These are phyloP conservation scores for Coemansia sp. DNA, from an alignment of 192 early-diverging fungal species.

Conservation along the genomic window DNA sequence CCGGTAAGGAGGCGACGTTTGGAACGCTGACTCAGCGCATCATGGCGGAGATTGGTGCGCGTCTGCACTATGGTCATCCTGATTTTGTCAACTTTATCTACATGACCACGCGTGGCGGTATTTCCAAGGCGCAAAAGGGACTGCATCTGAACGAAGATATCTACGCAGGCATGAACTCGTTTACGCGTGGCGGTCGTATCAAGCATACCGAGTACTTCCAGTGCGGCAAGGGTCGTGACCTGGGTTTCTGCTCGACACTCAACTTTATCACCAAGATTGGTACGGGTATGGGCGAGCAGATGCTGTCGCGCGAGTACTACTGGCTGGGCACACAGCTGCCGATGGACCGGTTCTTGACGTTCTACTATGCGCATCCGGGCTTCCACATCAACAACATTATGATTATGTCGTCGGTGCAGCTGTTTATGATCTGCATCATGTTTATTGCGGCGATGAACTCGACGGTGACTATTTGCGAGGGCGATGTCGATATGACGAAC, in stretches of 20 bases:
- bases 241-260: constrained; percentile 85
- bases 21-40: constrained; percentile 83
- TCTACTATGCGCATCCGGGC: constrained; percentile 86
- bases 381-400: constrained; percentile 90
- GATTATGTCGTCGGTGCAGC: constrained; percentile 77
- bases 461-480: constrained; percentile 62
- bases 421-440: constrained; percentile 78
- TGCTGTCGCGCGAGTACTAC: constrained; percentile 91
- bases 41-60: constrained; percentile 81
- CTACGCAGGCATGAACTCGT: constrained; percentile 88
- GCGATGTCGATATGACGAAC: constrained; percentile 58
- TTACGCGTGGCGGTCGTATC: constrained; percentile 80
- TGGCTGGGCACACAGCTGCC: constrained; percentile 83
- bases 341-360: constrained; percentile 81
- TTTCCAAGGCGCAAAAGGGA: constrained; percentile 87
- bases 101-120: constrained; percentile 84
- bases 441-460: constrained; percentile 72
- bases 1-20: constrained; percentile 86
- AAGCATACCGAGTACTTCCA: constrained; percentile 91
- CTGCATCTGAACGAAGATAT: constrained; percentile 92
- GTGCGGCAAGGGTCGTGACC: constrained; percentile 88
- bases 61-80: constrained; percentile 85
- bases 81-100: constrained; percentile 87
- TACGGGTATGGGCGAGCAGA: constrained; percentile 91
- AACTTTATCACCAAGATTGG: constrained; percentile 90